phyloP scores from a whole-genome alignment of 257 asterid species.

The Plantago major region DNA sequence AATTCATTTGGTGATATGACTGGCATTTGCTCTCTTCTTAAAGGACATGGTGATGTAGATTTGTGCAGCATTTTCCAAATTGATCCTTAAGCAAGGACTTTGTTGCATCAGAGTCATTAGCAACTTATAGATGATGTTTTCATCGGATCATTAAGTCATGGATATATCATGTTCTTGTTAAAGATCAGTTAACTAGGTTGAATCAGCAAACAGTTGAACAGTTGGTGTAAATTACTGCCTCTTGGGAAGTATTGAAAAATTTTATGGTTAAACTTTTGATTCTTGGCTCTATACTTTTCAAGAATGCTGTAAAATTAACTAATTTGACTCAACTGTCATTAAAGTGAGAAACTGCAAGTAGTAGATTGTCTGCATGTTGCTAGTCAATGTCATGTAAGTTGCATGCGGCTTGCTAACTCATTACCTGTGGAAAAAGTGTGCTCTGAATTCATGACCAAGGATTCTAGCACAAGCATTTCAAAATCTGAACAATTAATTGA shows the following conservation, averaged over 20 bases:
- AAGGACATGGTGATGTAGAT: slow-evolving; percentile 25
- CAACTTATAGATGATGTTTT: background rate
- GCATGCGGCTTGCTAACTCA: slow-evolving; percentile 15
- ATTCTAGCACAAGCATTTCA: background rate
- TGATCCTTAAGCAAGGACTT: background rate
- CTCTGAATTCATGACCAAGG: background rate
- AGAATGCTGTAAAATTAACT: too few species aligned
- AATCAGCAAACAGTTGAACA: background rate
- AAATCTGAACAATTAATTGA: background rate
- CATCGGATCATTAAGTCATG: too few species aligned
- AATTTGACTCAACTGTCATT: too few species aligned
- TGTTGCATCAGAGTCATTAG: slow-evolving; percentile 5
- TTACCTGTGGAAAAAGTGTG: background rate
- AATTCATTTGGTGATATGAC: slow-evolving; percentile 20
- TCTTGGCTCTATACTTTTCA: background rate
- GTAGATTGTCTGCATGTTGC: background rate
- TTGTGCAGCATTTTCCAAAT: slow-evolving; percentile 27
- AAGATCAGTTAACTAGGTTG: too few species aligned
- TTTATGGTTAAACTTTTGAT: background rate
- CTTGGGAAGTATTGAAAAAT: background rate
- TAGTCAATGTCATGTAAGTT: slow-evolving; percentile 19
- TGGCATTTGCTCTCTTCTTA: background rate
- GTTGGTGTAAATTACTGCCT: background rate
- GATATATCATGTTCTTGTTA: too few species aligned
- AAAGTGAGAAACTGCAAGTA: background rate